phyloP scores from a whole-genome alignment of 805 yeast genomes.

The Saccharomycopsis selenospora region DNA sequence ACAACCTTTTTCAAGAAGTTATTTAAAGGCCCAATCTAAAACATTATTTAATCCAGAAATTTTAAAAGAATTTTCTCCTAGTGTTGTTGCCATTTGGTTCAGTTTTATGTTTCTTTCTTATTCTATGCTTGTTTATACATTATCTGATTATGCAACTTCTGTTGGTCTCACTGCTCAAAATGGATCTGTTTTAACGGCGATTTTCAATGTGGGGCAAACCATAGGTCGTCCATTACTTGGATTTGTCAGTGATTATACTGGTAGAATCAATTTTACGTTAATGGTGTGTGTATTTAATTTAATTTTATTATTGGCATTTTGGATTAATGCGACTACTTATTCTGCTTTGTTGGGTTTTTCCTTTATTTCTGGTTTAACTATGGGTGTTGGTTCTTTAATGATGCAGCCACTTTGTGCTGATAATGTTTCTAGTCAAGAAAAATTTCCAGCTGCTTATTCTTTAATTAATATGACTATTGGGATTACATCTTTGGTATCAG shows the following conservation, averaged over 20 bases:
- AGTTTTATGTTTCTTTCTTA: slow-evolving; percentile 35
- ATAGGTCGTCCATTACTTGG: slow-evolving; percentile 47
- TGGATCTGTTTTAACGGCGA: slow-evolving; percentile 41
- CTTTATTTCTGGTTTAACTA: slow-evolving; percentile 35
- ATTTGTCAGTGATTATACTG: slow-evolving; percentile 36
- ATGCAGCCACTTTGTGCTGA: slow-evolving; percentile 29
- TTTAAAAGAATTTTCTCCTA: slow-evolving; percentile 30
- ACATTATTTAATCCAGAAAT: slow-evolving; percentile 32
- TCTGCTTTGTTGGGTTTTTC: slow-evolving; percentile 36
- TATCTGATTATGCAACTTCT: slow-evolving; percentile 40
- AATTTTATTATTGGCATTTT: slow-evolving; percentile 35
- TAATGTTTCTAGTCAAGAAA: slow-evolving; percentile 23
- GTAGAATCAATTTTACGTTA: slow-evolving; percentile 41
- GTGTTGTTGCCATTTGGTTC: slow-evolving; percentile 34
- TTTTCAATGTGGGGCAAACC: slow-evolving; percentile 39
- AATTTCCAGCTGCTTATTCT: slow-evolving; percentile 29
- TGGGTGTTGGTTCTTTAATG: slow-evolving; percentile 37
- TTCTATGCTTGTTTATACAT: slow-evolving; percentile 38
- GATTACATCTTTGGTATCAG: slow-evolving; percentile 26
- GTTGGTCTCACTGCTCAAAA: slow-evolving; percentile 40
- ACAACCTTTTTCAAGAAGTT: slow-evolving; percentile 27
- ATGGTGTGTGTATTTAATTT: slow-evolving; percentile 23
- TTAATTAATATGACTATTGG: slow-evolving; percentile 26
- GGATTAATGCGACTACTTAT: slow-evolving; percentile 42
- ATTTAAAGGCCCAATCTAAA: slow-evolving; percentile 23